Evolutionary conservation across 345 rosid genomes (phyloP).

Genomic region (Camelina laxa): DNA sequence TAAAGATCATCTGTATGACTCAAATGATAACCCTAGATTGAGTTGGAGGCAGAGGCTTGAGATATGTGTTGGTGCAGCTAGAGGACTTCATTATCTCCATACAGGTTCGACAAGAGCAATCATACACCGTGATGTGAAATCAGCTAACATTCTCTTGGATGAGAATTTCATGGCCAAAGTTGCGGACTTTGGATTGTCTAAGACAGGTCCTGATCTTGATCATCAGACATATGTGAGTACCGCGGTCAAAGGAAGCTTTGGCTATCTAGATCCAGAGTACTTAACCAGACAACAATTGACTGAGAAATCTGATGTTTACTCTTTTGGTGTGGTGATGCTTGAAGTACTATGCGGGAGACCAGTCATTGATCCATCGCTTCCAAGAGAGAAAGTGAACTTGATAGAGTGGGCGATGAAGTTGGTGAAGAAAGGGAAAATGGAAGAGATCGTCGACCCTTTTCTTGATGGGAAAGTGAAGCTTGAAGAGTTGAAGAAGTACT

Average conservation of each 20-base stretch:
- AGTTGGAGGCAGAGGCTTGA: conserved; percentile 71
- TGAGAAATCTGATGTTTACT: conserved; percentile 69
- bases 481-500: conserved; percentile 59
- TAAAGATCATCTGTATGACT: conserved; percentile 60
- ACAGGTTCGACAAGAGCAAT: conserved; percentile 65
- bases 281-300: conserved; percentile 59
- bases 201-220: conserved; percentile 68
- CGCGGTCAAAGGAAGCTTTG: conserved; percentile 78
- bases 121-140: conserved; percentile 77
- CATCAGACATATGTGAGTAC: conserved; percentile 80
- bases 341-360: conserved; percentile 67
- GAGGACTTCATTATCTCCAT: conserved; percentile 79
- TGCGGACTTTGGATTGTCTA: conserved; percentile 76
- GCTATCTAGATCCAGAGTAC: conserved; percentile 73
- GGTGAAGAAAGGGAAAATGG: conserved; percentile 45
- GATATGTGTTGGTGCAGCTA: conserved; percentile 70
- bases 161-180: conserved; percentile 75
- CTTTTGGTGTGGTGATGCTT: conserved; percentile 73
- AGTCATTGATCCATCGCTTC: conserved; percentile 61
- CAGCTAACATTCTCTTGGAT: conserved; percentile 70
- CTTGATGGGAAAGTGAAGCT: conserved; percentile 51
- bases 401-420: conserved; percentile 61
- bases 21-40: conserved; percentile 45
- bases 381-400: conserved; percentile 60
- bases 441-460: conserved; percentile 56